A percentile compares a stretch with the other conserved stretches of the same genome.
Evolutionary conservation across 768 basidiomycete species (phyloP).

Genomic region (Phanerochaete carnosa): DNA sequence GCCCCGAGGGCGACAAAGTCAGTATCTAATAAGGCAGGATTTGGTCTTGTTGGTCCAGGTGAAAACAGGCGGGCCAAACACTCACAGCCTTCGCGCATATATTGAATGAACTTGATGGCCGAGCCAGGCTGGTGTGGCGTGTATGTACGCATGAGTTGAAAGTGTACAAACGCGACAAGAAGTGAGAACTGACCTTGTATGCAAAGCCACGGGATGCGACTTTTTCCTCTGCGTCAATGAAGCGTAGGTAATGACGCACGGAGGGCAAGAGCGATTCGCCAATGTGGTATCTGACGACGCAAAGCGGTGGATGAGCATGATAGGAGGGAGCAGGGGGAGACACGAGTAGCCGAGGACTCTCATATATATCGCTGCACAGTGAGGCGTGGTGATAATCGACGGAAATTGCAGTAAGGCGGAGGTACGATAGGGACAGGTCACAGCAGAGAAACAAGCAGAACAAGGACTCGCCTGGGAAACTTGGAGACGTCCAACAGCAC

Average conservation of each 20-base stretch:
- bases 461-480: conserved; percentile 45
- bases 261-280: conserved; percentile 51
- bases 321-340: background rate
- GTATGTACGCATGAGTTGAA: background rate
- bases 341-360: no score
- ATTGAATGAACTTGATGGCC: conserved; percentile 55
- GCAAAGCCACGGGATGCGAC: conserved; percentile 41
- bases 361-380: no score
- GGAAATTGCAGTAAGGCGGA: background rate
- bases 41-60: background rate
- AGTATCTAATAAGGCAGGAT: conserved; percentile 42
- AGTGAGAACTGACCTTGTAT: conserved; percentile 36
- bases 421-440: background rate
- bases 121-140: conserved; percentile 46
- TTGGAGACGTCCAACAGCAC: conserved; percentile 51
- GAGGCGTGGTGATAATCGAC: no score
- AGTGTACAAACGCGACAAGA: background rate
- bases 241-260: conserved; percentile 47
- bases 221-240: conserved; percentile 47
- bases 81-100: conserved; percentile 57
- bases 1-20: conserved; percentile 53
- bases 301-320: background rate
- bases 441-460: background rate
- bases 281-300: conserved; percentile 39
- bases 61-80: background rate